phyloP scores from a whole-genome alignment of 192 early-diverging fungal species.

The Coemansia interrupta region DNA sequence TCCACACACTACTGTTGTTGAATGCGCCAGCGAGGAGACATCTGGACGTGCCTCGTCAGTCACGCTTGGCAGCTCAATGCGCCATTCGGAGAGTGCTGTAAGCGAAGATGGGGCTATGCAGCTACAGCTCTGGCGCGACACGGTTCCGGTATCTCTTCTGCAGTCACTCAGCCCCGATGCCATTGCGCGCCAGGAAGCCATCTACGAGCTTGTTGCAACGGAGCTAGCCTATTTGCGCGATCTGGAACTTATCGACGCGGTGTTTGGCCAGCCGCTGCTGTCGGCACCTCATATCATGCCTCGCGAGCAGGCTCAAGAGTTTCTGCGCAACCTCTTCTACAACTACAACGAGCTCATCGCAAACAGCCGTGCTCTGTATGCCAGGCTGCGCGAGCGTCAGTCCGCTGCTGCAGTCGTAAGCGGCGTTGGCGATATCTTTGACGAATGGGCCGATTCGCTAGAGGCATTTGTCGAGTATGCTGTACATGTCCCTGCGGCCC shows the following conservation, averaged over 20 bases:
- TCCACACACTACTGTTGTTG: not conserved
- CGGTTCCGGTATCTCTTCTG: constrained; percentile 32
- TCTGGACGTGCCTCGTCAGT: constrained; percentile 17
- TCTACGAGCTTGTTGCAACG: constrained; percentile 84
- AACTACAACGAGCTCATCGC: constrained; percentile 65
- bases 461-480: constrained; percentile 81
- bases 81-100: constrained; percentile 4
- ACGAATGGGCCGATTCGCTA: constrained; percentile 64
- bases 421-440: constrained; percentile 80
- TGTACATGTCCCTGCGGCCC: constrained; percentile 74
- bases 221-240: constrained; percentile 88
- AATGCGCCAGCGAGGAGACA: constrained; percentile 9
- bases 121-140: constrained; percentile 50
- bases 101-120: constrained; percentile 23
- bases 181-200: constrained; percentile 72
- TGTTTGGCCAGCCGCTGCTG: constrained; percentile 63
- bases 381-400: constrained; percentile 59
- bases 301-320: constrained; percentile 51
- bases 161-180: constrained; percentile 24
- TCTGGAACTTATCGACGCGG: constrained; percentile 72
- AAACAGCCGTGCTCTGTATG: constrained; percentile 57
- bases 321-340: constrained; percentile 73
- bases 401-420: constrained; percentile 59
- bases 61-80: constrained; percentile 14
- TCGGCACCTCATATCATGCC: constrained; percentile 60